Percentiles rank a stretch among this genome's conserved stretches.
Conservation (phyloP, 331 rosid species). For the Quercus lobata region DNA sequence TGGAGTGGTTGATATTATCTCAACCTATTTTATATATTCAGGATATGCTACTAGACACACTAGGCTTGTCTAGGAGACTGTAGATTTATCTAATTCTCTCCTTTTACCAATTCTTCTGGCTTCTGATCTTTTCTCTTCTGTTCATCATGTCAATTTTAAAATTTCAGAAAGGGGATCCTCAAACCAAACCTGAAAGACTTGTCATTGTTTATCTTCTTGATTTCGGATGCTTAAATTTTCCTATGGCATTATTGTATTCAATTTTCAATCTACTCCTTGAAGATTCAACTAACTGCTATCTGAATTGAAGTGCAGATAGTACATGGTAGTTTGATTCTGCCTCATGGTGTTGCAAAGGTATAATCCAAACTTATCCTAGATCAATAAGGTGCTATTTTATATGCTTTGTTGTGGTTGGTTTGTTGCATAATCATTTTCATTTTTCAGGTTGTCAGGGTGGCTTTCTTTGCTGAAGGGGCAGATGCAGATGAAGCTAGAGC, state of each 20-base stretch:
- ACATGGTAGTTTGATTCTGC: constrained; percentile 87
- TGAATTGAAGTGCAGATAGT: constrained; percentile 67
- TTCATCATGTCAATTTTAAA: background rate
- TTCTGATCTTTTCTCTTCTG: background rate
- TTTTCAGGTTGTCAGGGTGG: constrained; percentile 85
- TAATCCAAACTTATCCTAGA: background rate
- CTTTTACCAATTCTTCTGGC: background rate
- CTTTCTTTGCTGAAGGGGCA: constrained; percentile 96
- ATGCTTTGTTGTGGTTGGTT: constrained; percentile 19
- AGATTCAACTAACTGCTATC: constrained; percentile 21
- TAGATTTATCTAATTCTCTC: background rate
- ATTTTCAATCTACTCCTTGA: background rate
- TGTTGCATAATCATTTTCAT: constrained; percentile 29
- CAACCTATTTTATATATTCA: background rate
- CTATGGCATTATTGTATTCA: background rate
- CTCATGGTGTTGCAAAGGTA: constrained; percentile 97
- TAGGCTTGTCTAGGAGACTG: background rate
- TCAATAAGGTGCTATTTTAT: constrained; percentile 5
- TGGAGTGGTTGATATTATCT: background rate
- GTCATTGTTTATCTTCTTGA: background rate
- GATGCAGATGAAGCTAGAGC: constrained; percentile 99
- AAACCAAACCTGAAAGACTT: background rate
- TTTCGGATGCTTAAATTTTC: background rate
- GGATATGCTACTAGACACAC: background rate
- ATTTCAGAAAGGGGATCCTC: background rate